phyloP scores from a whole-genome alignment of 2,329 filamentous ascomycete species.

The Epichloe gansuensis region DNA sequence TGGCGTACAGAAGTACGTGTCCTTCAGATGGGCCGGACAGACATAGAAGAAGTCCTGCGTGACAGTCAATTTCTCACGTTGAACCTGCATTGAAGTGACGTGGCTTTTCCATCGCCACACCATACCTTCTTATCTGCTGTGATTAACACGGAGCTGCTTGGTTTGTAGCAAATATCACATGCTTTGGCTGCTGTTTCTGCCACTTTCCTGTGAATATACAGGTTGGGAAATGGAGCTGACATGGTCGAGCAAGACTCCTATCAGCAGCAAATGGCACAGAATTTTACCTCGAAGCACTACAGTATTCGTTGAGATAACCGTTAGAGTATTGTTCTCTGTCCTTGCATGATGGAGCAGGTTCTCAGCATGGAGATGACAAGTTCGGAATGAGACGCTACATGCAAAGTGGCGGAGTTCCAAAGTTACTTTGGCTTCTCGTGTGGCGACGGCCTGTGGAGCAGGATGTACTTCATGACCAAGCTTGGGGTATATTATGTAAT shows the following conservation, averaged over 20 bases:
- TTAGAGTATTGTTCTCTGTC: not conserved
- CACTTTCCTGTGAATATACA: conserved; percentile 77
- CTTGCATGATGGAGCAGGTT: not conserved
- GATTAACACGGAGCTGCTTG: conserved; percentile 74
- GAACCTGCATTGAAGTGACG: not conserved
- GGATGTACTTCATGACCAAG: no score
- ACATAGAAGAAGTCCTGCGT: conserved; percentile 77
- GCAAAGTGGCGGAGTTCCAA: not conserved
- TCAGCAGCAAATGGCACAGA: not conserved
- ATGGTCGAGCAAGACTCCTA: not conserved
- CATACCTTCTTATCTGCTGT: conserved; percentile 77
- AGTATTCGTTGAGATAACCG: no score
- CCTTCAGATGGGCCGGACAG: conserved; percentile 71
- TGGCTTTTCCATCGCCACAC: not conserved
- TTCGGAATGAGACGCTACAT: not conserved
- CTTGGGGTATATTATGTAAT: conserved; percentile 4
- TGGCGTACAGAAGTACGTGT: conserved; percentile 67
- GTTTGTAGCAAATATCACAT: conserved; percentile 88
- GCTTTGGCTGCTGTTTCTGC: conserved; percentile 72
- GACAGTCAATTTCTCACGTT: not conserved
- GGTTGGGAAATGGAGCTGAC: conserved; percentile 48
- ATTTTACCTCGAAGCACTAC: not conserved
- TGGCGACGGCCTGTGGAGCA: not conserved
- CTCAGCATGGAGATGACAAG: not conserved
- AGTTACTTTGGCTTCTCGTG: not conserved